Percentiles rank a stretch among this genome's conserved stretches.
Evolutionary conservation across 345 rosid species (phyloP).

Genomic region (Eucalyptus erythrocorys): DNA sequence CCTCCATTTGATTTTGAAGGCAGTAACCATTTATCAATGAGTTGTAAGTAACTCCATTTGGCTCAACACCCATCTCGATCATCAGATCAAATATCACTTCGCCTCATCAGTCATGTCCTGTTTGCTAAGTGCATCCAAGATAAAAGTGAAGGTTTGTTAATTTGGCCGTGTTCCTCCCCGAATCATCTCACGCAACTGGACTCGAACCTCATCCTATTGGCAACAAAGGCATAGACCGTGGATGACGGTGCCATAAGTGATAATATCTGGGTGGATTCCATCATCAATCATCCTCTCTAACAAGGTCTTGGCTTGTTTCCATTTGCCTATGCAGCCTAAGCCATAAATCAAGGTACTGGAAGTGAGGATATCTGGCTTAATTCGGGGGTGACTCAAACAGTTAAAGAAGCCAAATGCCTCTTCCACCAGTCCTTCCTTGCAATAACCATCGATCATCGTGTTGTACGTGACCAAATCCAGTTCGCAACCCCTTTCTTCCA

Average conservation of each 20-base stretch:
- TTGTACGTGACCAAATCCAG: background rate
- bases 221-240: background rate
- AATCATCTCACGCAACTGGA: background rate
- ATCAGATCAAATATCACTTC: background rate
- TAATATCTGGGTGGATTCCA: background rate
- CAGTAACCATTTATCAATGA: background rate
- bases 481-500: background rate
- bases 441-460: background rate
- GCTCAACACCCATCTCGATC: background rate
- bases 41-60: background rate
- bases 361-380: background rate
- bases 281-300: background rate
- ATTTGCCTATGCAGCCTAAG: background rate
- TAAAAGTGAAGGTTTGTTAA: background rate
- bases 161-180: background rate
- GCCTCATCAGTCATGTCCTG: background rate
- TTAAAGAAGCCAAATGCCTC: background rate
- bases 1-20: background rate
- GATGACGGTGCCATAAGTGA: background rate
- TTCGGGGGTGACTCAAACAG: background rate
- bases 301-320: background rate
- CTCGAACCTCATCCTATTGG: background rate
- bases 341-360: background rate
- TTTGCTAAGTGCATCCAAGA: background rate
- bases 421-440: background rate